Evolutionary conservation across 2,329 filamentous ascomycete genomes (phyloP), one percentile per base, ranked within the genome.

Genomic region (Cladosporium sp.): DNA sequence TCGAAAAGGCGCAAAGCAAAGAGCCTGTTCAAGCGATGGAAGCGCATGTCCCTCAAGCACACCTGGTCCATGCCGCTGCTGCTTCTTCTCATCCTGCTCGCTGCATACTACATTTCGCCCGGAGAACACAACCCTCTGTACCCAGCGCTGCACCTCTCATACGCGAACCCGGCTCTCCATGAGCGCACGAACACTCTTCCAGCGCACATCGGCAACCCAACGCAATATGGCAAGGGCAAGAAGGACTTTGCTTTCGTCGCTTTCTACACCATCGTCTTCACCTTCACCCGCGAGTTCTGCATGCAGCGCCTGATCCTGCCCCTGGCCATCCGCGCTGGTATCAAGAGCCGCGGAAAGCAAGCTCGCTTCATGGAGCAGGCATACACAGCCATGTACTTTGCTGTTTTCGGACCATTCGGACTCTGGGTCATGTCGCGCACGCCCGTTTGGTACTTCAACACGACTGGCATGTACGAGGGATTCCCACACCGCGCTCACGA

Each of bases 391-490:
- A 82, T 97, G 64, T 97, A 98, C 84, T 97, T 97, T 78, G 87
- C 80, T 54, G 77, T 95, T 66, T 88, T 96, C 66, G 92, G 92
- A 1, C 93, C 93, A 1, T 89, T 89, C 65, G 93, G 93, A 64
- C 79, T 97, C 74, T 97, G 90, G 77, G 91, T 97, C 77, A 97
- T 98, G 93, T 90, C 86, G 75, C 85, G 87, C 69, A 94, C 92
- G n/a, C 90, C 93, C 8, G 88, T 97, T 51, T 97, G 93, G 94
- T 97, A 96, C 79, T 97, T 96, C 85, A 93, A 96, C 81, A 95
- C 92, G 1, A 84, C 82, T 32, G 92, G 88, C 78, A 96, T 97
- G 92, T 97, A 96, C 79, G 92, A 94, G 78, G 84, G 83, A 21
- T 97, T 92, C 78, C 93, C 93, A 5, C 93, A 97, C 79, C 86